Percentiles rank a stretch among this genome's conserved stretches.
phyloP scores from a whole-genome alignment of 768 basidiomycete species.

The Mycena amicta region DNA sequence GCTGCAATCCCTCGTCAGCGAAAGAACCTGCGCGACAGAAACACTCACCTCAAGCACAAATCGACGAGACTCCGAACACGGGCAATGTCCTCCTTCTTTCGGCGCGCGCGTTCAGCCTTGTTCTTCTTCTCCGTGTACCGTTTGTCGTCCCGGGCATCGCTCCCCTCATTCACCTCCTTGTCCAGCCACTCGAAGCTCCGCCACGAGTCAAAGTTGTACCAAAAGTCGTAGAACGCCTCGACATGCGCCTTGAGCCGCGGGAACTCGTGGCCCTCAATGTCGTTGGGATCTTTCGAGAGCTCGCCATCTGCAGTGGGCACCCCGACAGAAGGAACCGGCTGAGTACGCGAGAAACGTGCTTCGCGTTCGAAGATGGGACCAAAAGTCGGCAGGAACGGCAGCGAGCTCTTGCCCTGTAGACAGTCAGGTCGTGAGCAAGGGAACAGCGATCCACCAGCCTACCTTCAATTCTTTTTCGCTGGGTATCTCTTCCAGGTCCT shows the following conservation, averaged over 20 bases:
- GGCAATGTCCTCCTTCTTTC: conserved; percentile 97
- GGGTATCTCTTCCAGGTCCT: conserved; percentile 79
- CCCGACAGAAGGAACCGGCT: conserved; percentile 86
- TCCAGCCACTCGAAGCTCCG: conserved; percentile 96
- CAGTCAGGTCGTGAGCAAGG: neutral
- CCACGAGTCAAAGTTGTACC: conserved; percentile 99
- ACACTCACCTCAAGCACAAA: conserved; percentile 59
- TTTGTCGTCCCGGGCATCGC: conserved; percentile 97
- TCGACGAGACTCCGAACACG: conserved; percentile 88
- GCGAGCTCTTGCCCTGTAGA: conserved; percentile 35
- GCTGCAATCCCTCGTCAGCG: conserved; percentile 25
- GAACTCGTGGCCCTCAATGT: conserved; percentile 21
- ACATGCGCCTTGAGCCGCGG: conserved; percentile 75
- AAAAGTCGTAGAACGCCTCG: conserved; percentile 96
- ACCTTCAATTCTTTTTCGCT: conserved; percentile 62
- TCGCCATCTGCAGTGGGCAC: conserved; percentile 21
- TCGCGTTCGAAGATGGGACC: conserved; percentile 87
- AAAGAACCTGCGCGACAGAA: neutral
- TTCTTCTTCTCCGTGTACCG: conserved; percentile 99
- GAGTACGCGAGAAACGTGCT: conserved; percentile 85
- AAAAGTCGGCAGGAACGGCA: conserved; percentile 70
- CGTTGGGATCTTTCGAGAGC: conserved; percentile 16
- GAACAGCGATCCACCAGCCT: too few species aligned
- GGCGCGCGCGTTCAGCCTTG: conserved; percentile 91
- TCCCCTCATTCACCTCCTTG: conserved; percentile 98